phyloP scores from a whole-genome alignment of 192 early-diverging fungal species.

The Phlyctochytrium planicorne region DNA sequence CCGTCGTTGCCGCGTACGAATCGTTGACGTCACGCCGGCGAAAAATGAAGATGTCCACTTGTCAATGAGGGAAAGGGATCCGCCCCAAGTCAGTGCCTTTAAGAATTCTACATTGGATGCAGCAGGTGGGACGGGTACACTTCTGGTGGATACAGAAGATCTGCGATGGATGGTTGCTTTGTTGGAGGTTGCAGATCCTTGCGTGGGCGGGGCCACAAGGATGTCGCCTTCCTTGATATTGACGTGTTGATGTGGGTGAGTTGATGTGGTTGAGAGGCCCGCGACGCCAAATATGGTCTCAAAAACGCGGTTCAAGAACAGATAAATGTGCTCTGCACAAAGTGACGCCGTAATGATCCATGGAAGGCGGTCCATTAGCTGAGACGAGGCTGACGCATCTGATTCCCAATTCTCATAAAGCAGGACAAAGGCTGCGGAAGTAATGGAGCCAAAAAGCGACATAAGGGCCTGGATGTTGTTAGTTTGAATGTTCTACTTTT shows the following conservation, averaged over 20 bases:
- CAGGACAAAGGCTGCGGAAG: constrained; percentile 21
- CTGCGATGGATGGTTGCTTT: no score
- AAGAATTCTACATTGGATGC: not conserved
- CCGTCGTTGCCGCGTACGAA: not conserved
- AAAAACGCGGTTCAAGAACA: constrained; percentile 22
- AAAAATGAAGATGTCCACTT: not conserved
- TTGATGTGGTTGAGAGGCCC: no score
- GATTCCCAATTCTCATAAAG: constrained; percentile 41
- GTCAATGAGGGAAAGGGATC: not conserved
- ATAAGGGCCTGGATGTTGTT: constrained; percentile 14
- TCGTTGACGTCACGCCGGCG: not conserved
- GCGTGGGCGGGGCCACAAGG: no score
- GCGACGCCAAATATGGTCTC: constrained; percentile 9
- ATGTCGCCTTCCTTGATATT: constrained; percentile 8
- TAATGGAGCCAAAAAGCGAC: constrained; percentile 30
- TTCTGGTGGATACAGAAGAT: constrained; percentile 3
- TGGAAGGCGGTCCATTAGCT: constrained; percentile 17
- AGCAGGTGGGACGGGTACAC: not conserved
- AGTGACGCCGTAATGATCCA: constrained; percentile 14
- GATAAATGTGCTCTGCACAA: constrained; percentile 32
- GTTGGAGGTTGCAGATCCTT: no score
- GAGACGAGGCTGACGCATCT: constrained; percentile 6
- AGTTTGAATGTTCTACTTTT: no score
- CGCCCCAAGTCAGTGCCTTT: not conserved
- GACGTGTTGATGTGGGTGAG: constrained; percentile 20